Conservation (phyloP, 768 basidiomycete genomes). For the Amanita thiersii region DNA sequence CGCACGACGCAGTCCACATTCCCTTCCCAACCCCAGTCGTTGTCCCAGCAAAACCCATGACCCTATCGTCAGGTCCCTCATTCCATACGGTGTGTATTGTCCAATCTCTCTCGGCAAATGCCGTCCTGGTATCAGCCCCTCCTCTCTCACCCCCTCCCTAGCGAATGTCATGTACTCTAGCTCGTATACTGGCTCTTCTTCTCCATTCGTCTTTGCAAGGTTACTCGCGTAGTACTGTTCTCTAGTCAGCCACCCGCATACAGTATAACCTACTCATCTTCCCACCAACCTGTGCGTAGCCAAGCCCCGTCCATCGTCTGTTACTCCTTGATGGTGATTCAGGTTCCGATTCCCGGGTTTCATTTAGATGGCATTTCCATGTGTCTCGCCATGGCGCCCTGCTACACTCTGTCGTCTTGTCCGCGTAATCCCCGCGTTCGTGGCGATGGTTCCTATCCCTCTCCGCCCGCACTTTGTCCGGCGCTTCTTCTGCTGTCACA, state of each 20-base stretch:
- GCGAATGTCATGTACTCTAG: constrained; percentile 73
- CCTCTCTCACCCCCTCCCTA: constrained; percentile 14
- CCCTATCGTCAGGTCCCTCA: constrained; percentile 72
- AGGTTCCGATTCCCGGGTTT: constrained; percentile 53
- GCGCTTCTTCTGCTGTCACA: constrained; percentile 30
- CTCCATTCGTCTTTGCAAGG: constrained; percentile 39
- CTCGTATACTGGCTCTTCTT: constrained; percentile 50
- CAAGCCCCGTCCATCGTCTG: constrained; percentile 62
- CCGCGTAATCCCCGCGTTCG: constrained; percentile 34
- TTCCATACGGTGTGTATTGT: constrained; percentile 61
- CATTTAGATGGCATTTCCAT: constrained; percentile 56
- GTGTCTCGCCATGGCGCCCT: constrained; percentile 43
- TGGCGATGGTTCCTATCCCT: constrained; percentile 40
- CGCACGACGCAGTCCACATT: constrained; percentile 47
- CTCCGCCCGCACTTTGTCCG: constrained; percentile 9
- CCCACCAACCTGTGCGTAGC: constrained; percentile 75
- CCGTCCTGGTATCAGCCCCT: constrained; percentile 41
- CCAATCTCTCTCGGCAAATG: constrained; percentile 44
- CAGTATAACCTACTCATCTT: constrained; percentile 8
- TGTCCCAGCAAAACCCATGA: constrained; percentile 67
- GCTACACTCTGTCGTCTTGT: constrained; percentile 39
- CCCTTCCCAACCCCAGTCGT: constrained; percentile 43
- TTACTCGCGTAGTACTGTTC: constrained; percentile 60
- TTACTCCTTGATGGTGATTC: constrained; percentile 68
- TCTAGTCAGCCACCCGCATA: constrained; percentile 5